Base-by-base conservation (phyloP, 306 rosid genomes). In the Gillenia trifoliata region DNA sequence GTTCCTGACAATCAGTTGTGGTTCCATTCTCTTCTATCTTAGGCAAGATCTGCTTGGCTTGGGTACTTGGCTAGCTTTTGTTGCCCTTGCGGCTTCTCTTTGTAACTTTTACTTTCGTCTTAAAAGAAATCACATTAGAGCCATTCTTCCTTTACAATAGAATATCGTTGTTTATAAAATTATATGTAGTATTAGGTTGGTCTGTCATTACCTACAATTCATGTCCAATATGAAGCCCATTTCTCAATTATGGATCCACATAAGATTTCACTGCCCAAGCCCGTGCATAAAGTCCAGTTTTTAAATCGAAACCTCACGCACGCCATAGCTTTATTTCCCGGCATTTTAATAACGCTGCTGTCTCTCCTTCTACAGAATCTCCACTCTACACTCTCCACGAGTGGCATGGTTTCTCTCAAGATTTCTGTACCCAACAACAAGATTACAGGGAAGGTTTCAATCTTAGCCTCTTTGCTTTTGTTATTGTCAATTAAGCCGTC, bases 141-240 rank as follows among this genome's bases (percentile, higher is more conserved):
- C n/a, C n/a, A n/a, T n/a, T n/a, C n/a, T n/a, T n/a, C n/a, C n/a
- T n/a, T n/a, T n/a, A n/a, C n/a, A n/a, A n/a, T n/a, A n/a, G n/a
- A n/a, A n/a, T n/a, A n/a, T n/a, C n/a, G n/a, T n/a, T n/a, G n/a
- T n/a, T n/a, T n/a, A n/a, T n/a, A n/a, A n/a, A n/a, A n/a, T n/a
- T 50, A 50, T 50, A 50, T 50, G 6, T n/a, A 0, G 13, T 54
- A 8, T 10, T 54, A 5, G 60, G 28, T 54, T n/a, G 60, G 12
- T 54, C 60, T n/a, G 29, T 10, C 12, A 55, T 55, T 9, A n/a
- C 11, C 36, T 28, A 3, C 45, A 64, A 33, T 13, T 13, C 4
- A 25, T 16, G 66, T 34, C 75, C 75, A 71, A 16, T 23, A 23
- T n/a, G n/a, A 45, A 26, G 59, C 77, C 75, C 36, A 56, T 22